These are phyloP conservation scores for Fragilariopsis cylindrus DNA, from an alignment of 108 stramenopile genomes.

Conservation along the genomic window DNA sequence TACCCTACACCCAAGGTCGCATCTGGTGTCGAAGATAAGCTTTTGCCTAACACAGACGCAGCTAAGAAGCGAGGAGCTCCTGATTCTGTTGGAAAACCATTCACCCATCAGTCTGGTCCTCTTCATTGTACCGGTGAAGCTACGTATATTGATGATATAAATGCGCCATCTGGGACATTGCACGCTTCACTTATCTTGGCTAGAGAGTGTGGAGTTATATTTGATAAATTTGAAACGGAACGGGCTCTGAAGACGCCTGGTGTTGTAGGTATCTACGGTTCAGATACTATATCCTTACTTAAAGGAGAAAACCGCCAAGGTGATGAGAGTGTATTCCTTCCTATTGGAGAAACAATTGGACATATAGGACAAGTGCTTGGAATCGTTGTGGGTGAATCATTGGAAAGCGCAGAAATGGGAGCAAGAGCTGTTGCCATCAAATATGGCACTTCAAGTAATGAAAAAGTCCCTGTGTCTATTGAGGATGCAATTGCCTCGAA, in stretches of 20 bases:
- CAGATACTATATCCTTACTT: constrained; percentile 65
- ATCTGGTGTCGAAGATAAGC: constrained; percentile 62
- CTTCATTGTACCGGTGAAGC: constrained; percentile 94
- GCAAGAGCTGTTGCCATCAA: constrained; percentile 71
- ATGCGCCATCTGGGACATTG: constrained; percentile 73
- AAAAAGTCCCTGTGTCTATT: constrained; percentile 71
- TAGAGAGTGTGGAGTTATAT: constrained; percentile 57
- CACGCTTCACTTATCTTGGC: constrained; percentile 85
- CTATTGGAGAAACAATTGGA: constrained; percentile 64
- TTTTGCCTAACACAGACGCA: constrained; percentile 33
- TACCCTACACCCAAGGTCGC: constrained; percentile 77
- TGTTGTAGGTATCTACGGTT: constrained; percentile 70
- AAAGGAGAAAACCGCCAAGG: constrained; percentile 87
- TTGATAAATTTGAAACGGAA: constrained; percentile 64
- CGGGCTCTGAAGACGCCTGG: constrained; percentile 74
- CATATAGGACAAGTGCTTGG: constrained; percentile 87
- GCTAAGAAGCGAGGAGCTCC: constrained; percentile 32
- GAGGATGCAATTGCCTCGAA: constrained; percentile 84
- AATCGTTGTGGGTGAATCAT: constrained; percentile 71
- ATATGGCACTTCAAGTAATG: constrained; percentile 57
- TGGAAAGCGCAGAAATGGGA: constrained; percentile 81
- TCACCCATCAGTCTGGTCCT: constrained; percentile 80
- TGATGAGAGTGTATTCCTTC: constrained; percentile 84
- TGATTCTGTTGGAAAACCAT: constrained; percentile 68
- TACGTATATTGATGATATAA: constrained; percentile 89